Base-by-base conservation (phyloP, 495 filamentous ascomycete species). In the Tuber magnatum region DNA sequence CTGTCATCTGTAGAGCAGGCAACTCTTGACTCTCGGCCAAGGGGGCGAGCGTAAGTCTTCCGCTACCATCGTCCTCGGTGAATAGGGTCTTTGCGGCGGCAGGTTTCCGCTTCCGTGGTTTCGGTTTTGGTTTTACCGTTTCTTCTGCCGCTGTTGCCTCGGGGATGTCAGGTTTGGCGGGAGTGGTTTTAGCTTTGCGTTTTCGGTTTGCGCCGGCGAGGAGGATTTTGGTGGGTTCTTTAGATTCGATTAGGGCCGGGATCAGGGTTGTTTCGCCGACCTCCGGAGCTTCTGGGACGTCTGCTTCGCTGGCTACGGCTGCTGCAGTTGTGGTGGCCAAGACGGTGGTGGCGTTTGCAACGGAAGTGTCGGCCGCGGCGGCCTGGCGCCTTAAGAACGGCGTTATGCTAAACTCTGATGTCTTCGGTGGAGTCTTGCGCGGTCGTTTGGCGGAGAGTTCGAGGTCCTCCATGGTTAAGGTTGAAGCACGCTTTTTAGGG, bases 21-120 rank as follows among this genome's bases (percentile, higher is more conserved):
- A 72, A 3, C 16, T 72, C 73, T 20, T 72, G 72, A 7, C 72
- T 68, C 12, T 75, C 78, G 16, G 71, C 76, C 42, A 75, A 56
- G 16, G 56, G 56, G 22, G 78, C 75, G 22, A 82, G 46, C 4
- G 79, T 69, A 16, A 82, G 68, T 43, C 76, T 61, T 24, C 81
- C 81, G 0, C 70, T 80, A 0, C 81, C 81, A 41, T 83, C 81
- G n/a, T 81, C 78, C 14, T 83, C 81, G 7, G 76, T 65, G 42
- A 83, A 82, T 28, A 76, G 68, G 14, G 77, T 74, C 44, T 82
- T 91, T 93, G 91, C 92, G 93, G 76, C 91, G 91, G 71, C 81
- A 80, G 56, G 81, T 77, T 18, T 82, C 71, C 75, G 79, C 32
- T 75, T 77, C 74, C 9, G 68, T 75, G 79, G 77, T 71, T 80